Evolutionary conservation across 495 filamentous ascomycete species (phyloP), one percentile per base, ranked within the genome.

Genomic region (Penicillium turbatum): DNA sequence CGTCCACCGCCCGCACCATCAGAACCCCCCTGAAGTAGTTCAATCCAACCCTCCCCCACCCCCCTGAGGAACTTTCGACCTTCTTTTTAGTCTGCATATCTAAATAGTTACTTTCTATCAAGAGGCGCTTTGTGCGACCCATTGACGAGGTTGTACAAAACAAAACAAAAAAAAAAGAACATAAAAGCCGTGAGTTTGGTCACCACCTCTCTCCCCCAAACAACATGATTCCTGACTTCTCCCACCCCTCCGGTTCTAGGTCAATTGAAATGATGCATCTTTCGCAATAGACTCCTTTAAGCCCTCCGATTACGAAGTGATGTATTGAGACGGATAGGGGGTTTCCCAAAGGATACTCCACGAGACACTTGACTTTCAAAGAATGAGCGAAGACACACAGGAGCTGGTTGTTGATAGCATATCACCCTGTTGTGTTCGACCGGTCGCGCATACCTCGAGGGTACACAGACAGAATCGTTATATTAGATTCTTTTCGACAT

Each of bases 221-320:
- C 21, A 24, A 24, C 21, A 41, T 32, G 24, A 13, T 43, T 32
- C 40, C 49, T 51, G 30, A 51, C 35, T 24, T 24, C 4, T 24
- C 21, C 21, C 4, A 2, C 4, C 4, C 21, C 21, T 24, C 21
- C 7, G 6, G 26, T 40, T 24, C 19, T 24, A 59, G 56, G 26
- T 38, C 55, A 59, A 59, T 55, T 63, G 61, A 54, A 41, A 50
- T 27, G 6, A 61, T 60, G 56, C 50, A 43, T 55, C 24, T 46
- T 32, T 57, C 51, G 54, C 53, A 45, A 56, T 60, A 64, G 48
- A 51, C 46, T 11, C 36, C 21, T 24, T 21, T 24, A 9, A 15
- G 38, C n/a, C 15, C 15, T 34, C 15, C 41, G 29, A 32, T 32
- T 24, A 51, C 55, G 43, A 56, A 57, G 36, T 40, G 32, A 65